These are phyloP conservation scores for Solanum pinnatisectum DNA, from an alignment of 257 asterid species.

Conservation along the genomic window DNA sequence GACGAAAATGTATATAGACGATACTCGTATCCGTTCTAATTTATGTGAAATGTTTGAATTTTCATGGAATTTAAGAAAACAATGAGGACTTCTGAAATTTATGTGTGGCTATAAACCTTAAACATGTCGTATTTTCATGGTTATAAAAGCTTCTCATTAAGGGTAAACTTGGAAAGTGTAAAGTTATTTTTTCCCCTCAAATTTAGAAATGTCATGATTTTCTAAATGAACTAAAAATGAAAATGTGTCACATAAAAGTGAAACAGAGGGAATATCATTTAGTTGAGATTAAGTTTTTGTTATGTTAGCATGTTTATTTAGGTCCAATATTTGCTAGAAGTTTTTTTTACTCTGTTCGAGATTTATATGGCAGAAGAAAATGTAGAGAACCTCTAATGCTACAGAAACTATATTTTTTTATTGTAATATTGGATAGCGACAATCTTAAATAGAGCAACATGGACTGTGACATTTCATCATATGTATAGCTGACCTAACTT, in stretches of 20 bases:
- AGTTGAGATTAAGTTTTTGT: background rate
- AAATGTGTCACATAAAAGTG: background rate
- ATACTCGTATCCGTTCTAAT: background rate
- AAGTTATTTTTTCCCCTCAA: background rate
- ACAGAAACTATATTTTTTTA: background rate
- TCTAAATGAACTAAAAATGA: background rate
- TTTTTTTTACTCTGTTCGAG: background rate
- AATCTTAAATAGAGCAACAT: background rate
- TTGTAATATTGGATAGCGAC: background rate
- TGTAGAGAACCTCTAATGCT: background rate
- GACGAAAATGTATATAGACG: background rate
- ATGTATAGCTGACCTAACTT: background rate
- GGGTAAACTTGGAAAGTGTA: background rate
- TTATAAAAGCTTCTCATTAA: background rate
- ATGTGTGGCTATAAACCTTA: background rate
- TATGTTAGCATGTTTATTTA: background rate
- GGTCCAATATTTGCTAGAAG: background rate
- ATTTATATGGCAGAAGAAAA: background rate
- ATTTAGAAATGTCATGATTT: background rate
- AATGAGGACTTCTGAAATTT: background rate
- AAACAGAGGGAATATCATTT: background rate
- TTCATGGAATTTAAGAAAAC: background rate
- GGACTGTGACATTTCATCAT: background rate
- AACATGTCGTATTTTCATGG: background rate
- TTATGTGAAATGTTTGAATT: background rate